A percentile compares a stretch with the other conserved stretches of the same genome.
Conservation (phyloP, 2,329 filamentous ascomycete species). For the Phoma sp. region DNA sequence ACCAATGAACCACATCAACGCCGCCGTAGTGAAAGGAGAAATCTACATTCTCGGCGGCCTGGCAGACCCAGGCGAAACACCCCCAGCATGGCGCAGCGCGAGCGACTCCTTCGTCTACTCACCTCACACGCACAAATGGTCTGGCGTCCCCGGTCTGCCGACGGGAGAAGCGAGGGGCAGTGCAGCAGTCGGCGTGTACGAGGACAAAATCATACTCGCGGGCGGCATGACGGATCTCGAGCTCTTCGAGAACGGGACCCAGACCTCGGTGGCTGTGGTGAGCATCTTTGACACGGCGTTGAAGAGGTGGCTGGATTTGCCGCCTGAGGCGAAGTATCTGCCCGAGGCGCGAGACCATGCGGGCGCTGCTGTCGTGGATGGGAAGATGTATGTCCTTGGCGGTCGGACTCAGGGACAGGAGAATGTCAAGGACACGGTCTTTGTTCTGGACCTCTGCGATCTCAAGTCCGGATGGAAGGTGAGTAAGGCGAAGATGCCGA, state of each 20-base stretch:
- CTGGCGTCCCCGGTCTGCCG: neutral
- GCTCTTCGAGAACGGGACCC: slow-evolving; percentile 4
- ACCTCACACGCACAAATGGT: neutral
- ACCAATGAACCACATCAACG: slow-evolving; percentile 36
- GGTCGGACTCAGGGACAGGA: slow-evolving; percentile 23
- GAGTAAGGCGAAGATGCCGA: slow-evolving; percentile 29
- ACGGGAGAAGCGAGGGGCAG: slow-evolving; percentile 23
- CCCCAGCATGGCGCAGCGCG: slow-evolving; percentile 17
- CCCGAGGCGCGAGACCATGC: slow-evolving; percentile 35
- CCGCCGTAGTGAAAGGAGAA: slow-evolving; percentile 24
- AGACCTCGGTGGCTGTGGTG: slow-evolving; percentile 22
- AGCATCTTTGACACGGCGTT: slow-evolving; percentile 9
- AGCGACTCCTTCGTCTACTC: slow-evolving; percentile 24
- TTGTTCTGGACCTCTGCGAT: slow-evolving; percentile 31
- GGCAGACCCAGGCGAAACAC: slow-evolving; percentile 3
- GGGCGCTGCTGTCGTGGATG: slow-evolving; percentile 28
- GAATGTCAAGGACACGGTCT: slow-evolving; percentile 30
- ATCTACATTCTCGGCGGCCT: slow-evolving; percentile 37
- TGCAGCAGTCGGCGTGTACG: slow-evolving; percentile 27
- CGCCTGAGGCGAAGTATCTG: slow-evolving; percentile 17
- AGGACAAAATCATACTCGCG: slow-evolving; percentile 27
- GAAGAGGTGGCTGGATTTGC: neutral
- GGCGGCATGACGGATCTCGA: slow-evolving; percentile 27
- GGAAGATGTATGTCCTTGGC: slow-evolving; percentile 36
- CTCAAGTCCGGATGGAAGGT: slow-evolving; percentile 27